phyloP scores from a whole-genome alignment of 2,329 filamentous ascomycete species.

The Penicillium sp. region DNA sequence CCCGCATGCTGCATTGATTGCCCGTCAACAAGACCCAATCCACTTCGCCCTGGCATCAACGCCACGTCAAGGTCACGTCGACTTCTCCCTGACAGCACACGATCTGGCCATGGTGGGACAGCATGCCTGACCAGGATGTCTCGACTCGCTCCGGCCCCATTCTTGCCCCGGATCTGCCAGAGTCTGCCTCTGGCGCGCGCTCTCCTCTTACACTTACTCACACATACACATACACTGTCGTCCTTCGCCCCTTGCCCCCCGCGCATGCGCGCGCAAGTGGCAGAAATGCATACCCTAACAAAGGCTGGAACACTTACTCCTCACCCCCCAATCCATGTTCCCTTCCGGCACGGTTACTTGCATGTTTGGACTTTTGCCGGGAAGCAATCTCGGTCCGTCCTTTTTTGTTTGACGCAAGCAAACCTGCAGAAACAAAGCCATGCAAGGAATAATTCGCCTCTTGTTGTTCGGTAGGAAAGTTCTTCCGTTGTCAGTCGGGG shows the following conservation, averaged over 20 bases:
- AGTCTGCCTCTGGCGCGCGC: neutral
- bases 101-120: conserved; percentile 20
- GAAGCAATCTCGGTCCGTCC: conserved; percentile 24
- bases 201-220: too few species aligned
- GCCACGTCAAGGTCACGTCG: conserved; percentile 26
- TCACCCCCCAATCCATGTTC: conserved; percentile 26
- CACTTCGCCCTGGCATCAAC: conserved; percentile 18
- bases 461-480: conserved; percentile 9
- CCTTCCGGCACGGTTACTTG: conserved; percentile 30
- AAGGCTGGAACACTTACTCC: conserved; percentile 5
- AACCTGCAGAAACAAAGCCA: conserved; percentile 31
- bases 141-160: conserved; percentile 13
- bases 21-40: conserved; percentile 22
- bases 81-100: conserved; percentile 19
- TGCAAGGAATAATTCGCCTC: conserved; percentile 14
- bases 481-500: conserved; percentile 23
- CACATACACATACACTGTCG: too few species aligned
- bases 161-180: conserved; percentile 11
- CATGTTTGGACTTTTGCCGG: conserved; percentile 28
- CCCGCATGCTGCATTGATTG: conserved; percentile 30
- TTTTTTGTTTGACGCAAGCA: conserved; percentile 30
- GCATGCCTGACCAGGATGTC: conserved; percentile 9
- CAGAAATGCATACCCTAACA: neutral
- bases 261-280: neutral
- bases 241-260: neutral